Base-by-base conservation (phyloP, 257 asterid genomes). In the Cruciata laevipes region DNA sequence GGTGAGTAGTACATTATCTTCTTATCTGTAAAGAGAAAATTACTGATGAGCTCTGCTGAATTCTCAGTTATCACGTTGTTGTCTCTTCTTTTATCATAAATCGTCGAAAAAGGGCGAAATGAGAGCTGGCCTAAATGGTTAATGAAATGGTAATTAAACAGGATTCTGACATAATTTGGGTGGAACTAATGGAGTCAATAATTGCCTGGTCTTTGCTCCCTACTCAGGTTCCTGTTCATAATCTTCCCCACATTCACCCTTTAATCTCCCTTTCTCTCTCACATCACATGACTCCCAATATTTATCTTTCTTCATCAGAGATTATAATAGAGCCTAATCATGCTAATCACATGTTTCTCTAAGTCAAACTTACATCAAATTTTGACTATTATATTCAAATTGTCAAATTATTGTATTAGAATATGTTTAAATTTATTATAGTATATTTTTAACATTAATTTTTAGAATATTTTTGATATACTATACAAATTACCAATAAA, bases 191-290 rank as follows among this genome's bases (percentile, higher is more conserved):
- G 75, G 75, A 37, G 37, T 56, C 71, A 72, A 72, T 72, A 65
- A 72, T 72, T 65, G 61, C 62, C 3, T 16, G 20, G 55, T 47
- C 55, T 53, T 65, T 63, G 57, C 66, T 35, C 59, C 58, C 62
- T 71, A 52, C 44, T 35, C 64, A 10, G 49, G 33, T 53, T 32
- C 37, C 63, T 71, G 65, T 63, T 71, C 69, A 72, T 65, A 72
- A 65, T 65, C 76, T 72, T 65, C 14, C 71, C 63, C 76, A 72
- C 75, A 71, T 53, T 70, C 25, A 64, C 69, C 38, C 38, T 33
- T 33, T 33, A 4, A n/a, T n/a, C n/a, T n/a, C 20, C 13, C 14
- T 13, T 18, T 42, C 51, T 42, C 18, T 40, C 17, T 12, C 27
- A 40, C 51, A 12, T 65, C 76, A 72, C 76, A 65, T 65, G 71